Conservation (phyloP, 768 basidiomycete genomes). For the Agrocybe pediades region DNA sequence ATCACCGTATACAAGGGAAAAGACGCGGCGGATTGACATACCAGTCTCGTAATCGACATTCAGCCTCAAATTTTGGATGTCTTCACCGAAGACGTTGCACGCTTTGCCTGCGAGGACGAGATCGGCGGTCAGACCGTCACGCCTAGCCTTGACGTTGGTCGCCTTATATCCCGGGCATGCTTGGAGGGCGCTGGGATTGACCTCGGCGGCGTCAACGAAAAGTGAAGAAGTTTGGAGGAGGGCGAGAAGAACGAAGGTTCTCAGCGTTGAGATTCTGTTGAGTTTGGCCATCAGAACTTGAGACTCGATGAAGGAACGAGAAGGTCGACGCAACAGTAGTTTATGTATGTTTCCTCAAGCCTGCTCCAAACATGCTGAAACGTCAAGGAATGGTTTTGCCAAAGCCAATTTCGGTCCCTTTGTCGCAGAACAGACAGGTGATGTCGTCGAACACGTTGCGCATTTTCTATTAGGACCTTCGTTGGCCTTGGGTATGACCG, state of each 20-base stretch:
- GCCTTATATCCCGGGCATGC: constrained; percentile 64
- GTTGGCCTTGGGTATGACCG: not conserved
- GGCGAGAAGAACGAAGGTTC: not conserved
- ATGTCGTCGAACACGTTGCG: not conserved
- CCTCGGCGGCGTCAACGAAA: constrained; percentile 9
- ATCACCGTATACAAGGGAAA: too few relatives aligned
- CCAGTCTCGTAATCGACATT: constrained; percentile 62
- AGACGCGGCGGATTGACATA: too few relatives aligned
- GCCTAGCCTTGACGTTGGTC: constrained; percentile 39
- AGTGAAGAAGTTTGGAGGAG: not conserved
- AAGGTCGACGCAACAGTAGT: not conserved
- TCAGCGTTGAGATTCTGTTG: not conserved
- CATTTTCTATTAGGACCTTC: not conserved
- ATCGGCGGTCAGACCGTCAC: constrained; percentile 48
- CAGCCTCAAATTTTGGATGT: constrained; percentile 48
- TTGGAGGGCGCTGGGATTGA: constrained; percentile 44
- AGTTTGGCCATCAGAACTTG: not conserved
- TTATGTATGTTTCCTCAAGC: not conserved
- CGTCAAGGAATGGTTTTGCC: not conserved
- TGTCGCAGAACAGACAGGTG: not conserved
- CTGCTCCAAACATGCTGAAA: not conserved
- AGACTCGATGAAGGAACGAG: not conserved
- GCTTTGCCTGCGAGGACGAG: constrained; percentile 51
- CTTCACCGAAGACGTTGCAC: constrained; percentile 63
- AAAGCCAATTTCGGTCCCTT: too few relatives aligned